phyloP scores from a whole-genome alignment of 2,329 filamentous ascomycete species.

The Pleomassaria siparia region DNA sequence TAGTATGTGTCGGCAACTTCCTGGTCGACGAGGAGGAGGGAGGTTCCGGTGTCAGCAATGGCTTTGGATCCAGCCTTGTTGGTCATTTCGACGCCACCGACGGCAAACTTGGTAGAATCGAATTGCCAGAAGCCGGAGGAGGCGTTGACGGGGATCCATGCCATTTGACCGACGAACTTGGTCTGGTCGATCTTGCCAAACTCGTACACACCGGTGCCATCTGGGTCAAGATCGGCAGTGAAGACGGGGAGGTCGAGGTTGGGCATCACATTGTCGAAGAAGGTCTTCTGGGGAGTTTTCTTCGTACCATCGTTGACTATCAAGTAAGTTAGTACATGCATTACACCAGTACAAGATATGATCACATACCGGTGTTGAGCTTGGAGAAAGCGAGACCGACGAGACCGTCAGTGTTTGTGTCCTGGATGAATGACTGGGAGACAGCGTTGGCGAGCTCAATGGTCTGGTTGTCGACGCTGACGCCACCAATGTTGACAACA shows the following conservation, averaged over 20 bases:
- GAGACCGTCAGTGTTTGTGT: conserved; percentile 67
- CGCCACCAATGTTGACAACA: conserved; percentile 66
- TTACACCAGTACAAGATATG: conserved; percentile 39
- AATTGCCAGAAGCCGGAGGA: conserved; percentile 71
- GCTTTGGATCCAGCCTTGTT: conserved; percentile 52
- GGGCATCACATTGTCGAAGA: conserved; percentile 70
- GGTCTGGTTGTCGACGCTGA: conserved; percentile 62
- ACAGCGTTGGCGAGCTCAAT: conserved; percentile 66
- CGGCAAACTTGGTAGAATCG: conserved; percentile 56
- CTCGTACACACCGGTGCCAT: conserved; percentile 66
- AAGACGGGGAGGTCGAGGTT: conserved; percentile 67
- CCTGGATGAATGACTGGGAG: conserved; percentile 59
- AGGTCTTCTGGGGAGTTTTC: conserved; percentile 67
- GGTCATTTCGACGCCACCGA: conserved; percentile 57
- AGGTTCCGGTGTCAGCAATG: conserved; percentile 61
- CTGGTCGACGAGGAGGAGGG: conserved; percentile 62
- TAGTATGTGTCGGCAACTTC: conserved; percentile 53
- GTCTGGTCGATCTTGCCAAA: conserved; percentile 69
- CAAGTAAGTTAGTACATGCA: conserved; percentile 1
- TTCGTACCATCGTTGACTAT: conserved; percentile 48
- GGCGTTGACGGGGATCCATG: conserved; percentile 63
- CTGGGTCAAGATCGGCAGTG: conserved; percentile 67
- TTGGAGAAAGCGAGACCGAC: conserved; percentile 67
- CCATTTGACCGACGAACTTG: conserved; percentile 64
- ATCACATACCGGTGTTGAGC: conserved; percentile 56